These are phyloP conservation scores for Sporothrix brasiliensis DNA, from an alignment of 2,329 filamentous ascomycete genomes.

Conservation along the genomic window DNA sequence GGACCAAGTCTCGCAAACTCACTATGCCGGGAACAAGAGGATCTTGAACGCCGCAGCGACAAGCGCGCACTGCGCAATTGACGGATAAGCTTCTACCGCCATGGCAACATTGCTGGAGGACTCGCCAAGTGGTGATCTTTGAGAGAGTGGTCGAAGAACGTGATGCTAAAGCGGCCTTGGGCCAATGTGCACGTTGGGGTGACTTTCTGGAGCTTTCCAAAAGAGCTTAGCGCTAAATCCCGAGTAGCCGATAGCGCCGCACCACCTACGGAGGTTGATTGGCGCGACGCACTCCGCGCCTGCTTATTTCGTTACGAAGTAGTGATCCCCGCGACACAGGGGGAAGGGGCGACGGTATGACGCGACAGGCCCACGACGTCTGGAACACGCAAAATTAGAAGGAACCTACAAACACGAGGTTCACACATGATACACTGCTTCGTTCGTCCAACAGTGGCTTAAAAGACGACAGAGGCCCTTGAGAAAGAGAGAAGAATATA, in stretches of 20 bases:
- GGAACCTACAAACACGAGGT: not conserved
- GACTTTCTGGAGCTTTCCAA: slow-evolving; percentile 28
- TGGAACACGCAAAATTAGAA: not conserved
- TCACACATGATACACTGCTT: not conserved
- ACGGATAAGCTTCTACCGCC: slow-evolving; percentile 75
- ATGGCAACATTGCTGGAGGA: slow-evolving; percentile 50
- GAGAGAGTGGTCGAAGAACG: not conserved
- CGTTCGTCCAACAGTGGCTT: not conserved
- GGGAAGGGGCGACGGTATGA: slow-evolving; percentile 18
- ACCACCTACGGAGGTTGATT: slow-evolving; percentile 9
- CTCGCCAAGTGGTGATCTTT: slow-evolving; percentile 20
- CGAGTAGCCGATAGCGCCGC: not conserved
- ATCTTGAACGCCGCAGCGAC: slow-evolving; percentile 88
- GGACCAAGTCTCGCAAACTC: slow-evolving; percentile 47
- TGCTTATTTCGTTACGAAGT: not conserved
- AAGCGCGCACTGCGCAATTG: slow-evolving; percentile 84
- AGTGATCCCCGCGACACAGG: slow-evolving; percentile 13
- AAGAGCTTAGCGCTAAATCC: slow-evolving; percentile 28
- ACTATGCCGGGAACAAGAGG: slow-evolving; percentile 93
- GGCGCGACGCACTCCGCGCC: not conserved
- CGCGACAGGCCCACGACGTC: slow-evolving; percentile 3
- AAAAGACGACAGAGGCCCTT: not conserved
- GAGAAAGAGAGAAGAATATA: not conserved
- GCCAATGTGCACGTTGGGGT: slow-evolving; percentile 10
- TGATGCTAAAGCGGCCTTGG: not conserved